A percentile compares a stretch with the other conserved stretches of the same genome.
phyloP scores from a whole-genome alignment of 1,284 basidiomycete species.

The Lentinula novae-zelandiae region DNA sequence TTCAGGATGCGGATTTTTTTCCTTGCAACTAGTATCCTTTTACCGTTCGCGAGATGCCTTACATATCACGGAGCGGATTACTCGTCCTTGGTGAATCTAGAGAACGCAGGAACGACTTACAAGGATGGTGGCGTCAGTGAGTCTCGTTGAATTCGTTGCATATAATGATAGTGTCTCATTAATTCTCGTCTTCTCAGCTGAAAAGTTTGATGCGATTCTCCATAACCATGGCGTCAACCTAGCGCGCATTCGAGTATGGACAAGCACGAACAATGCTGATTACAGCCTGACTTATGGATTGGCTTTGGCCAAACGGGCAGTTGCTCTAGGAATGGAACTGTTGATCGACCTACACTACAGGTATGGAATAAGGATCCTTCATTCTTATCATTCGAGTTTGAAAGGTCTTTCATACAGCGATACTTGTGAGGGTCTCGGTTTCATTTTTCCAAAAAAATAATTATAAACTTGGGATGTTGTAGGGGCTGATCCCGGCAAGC shows the following conservation, averaged over 20 bases:
- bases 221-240: conserved; percentile 51
- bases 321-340: conserved; percentile 54
- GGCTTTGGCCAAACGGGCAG: conserved; percentile 51
- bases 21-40: conserved; percentile 8
- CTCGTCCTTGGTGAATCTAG: conserved; percentile 53
- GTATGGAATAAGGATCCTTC: not conserved
- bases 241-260: conserved; percentile 61
- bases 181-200: conserved; percentile 6
- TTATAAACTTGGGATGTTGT: not conserved
- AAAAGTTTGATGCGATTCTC: conserved; percentile 53
- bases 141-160: not conserved
- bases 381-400: not conserved
- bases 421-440: conserved; percentile 38
- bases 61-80: conserved; percentile 58
- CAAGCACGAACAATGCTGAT: conserved; percentile 41
- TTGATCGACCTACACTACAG: conserved; percentile 55
- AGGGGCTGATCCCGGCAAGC: conserved; percentile 63
- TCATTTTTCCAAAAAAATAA: not conserved
- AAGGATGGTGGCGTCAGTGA: conserved; percentile 39
- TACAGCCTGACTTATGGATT: conserved; percentile 55
- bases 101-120: conserved; percentile 45
- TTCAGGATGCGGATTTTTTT: not conserved
- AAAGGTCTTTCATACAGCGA: conserved; percentile 36
- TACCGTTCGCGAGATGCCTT: conserved; percentile 29
- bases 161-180: not conserved